A percentile compares a stretch with the other conserved stretches of the same genome.
Conservation (phyloP, 2,329 filamentous ascomycete species). For the Fusarium sp. region DNA sequence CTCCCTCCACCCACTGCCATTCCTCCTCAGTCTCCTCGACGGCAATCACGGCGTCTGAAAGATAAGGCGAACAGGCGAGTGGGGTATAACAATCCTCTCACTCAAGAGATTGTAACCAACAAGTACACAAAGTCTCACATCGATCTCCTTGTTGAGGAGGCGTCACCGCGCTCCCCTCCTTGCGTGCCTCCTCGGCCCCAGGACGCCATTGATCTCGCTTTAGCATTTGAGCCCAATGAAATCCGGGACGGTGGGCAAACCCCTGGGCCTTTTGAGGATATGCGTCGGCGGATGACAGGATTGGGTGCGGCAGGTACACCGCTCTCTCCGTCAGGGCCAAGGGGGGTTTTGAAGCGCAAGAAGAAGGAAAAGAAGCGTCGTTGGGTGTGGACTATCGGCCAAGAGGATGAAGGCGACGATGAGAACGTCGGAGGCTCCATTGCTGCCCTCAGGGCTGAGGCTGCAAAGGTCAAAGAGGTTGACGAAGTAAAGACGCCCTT, state of each 20-base stretch:
- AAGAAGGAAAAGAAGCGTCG: slow-evolving; percentile 67
- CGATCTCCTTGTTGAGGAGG: slow-evolving; percentile 67
- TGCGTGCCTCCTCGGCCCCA: slow-evolving; percentile 48
- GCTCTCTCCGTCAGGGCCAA: slow-evolving; percentile 52
- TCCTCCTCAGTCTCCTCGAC: slow-evolving; percentile 62
- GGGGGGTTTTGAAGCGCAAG: slow-evolving; percentile 62
- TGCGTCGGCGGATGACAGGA: slow-evolving; percentile 65
- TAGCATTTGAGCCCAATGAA: slow-evolving; percentile 63
- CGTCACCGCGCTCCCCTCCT: slow-evolving; percentile 57
- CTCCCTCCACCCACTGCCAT: slow-evolving; percentile 62
- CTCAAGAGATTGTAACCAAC: slow-evolving; percentile 70
- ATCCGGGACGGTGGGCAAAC: slow-evolving; percentile 69
- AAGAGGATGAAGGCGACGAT: slow-evolving; percentile 57
- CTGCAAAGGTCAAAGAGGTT: slow-evolving; percentile 34
- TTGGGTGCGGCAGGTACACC: slow-evolving; percentile 55
- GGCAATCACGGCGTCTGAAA: slow-evolving; percentile 63
- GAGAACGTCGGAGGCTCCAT: slow-evolving; percentile 55
- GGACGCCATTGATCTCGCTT: slow-evolving; percentile 57
- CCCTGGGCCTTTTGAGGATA: slow-evolving; percentile 70
- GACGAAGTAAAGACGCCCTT: slow-evolving; percentile 37
- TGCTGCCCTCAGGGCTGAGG: slow-evolving; percentile 51
- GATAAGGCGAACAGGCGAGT: slow-evolving; percentile 66
- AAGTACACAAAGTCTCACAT: slow-evolving; percentile 70
- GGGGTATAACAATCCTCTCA: slow-evolving; percentile 69
- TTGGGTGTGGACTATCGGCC: slow-evolving; percentile 73